Evolutionary conservation across 2,329 filamentous ascomycete genomes (phyloP).

Genomic region (Fusarium marasasianum): DNA sequence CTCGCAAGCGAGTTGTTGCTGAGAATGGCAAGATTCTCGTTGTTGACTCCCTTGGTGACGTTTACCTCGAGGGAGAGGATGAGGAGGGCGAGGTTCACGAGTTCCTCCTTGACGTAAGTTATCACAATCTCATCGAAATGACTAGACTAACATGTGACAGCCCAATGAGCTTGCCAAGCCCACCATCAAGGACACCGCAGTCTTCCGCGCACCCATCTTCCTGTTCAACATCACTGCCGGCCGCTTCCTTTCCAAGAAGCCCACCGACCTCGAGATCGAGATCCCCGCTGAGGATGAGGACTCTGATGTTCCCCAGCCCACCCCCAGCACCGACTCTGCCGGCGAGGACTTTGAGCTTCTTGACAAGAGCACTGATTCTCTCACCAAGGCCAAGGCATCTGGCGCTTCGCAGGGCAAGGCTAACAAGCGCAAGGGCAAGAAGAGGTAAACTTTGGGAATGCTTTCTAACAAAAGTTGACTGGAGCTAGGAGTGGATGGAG

Average conservation of each 20-base stretch:
- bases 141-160: constrained; percentile 54
- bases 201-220: constrained; percentile 82
- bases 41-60: constrained; percentile 90
- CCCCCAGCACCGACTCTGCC: constrained; percentile 66
- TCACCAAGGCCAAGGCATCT: constrained; percentile 61
- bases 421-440: constrained; percentile 65
- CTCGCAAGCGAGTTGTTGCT: constrained; percentile 87
- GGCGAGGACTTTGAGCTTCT: constrained; percentile 71
- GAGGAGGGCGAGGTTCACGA: constrained; percentile 86
- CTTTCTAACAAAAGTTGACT: not conserved
- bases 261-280: constrained; percentile 49
- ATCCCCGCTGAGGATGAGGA: constrained; percentile 55
- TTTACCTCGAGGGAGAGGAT: constrained; percentile 92
- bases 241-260: constrained; percentile 56
- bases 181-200: constrained; percentile 81
- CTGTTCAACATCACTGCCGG: constrained; percentile 68
- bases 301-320: constrained; percentile 60
- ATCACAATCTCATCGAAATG: not conserved
- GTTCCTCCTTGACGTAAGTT: constrained; percentile 85
- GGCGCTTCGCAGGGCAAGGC: constrained; percentile 58
- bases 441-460: constrained; percentile 53
- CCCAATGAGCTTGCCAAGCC: constrained; percentile 82
- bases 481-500: not conserved
- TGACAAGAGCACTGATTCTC: constrained; percentile 67
- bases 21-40: constrained; percentile 96